Evolutionary conservation across 2,329 filamentous ascomycete genomes (phyloP), one percentile per base, ranked within the genome.

Genomic region (Cytospora piceae): DNA sequence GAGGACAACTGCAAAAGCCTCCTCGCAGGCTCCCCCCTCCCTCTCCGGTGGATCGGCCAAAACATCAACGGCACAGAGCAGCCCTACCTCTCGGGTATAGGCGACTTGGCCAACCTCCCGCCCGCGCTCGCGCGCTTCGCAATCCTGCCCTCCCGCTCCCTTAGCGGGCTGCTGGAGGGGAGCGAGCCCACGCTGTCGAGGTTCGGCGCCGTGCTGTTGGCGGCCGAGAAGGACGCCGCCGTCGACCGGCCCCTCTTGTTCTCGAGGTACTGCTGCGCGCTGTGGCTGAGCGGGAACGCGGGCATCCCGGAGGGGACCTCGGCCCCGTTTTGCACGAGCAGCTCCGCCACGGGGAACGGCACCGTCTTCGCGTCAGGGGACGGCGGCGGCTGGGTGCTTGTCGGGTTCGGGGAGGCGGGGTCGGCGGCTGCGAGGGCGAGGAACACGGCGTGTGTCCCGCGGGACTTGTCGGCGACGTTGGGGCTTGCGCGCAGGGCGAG

Each of bases 291-390:
- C 0, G 93, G 93, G 70, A 98, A 94, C 0, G 92, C 90, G 0
- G 94, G 92, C 67, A 91, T 82, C 2, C 87, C 81, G 1, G 81
- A 74, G 0, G 95, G 94, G 39, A 98, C 90, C 68, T 97, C 91
- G 4, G 94, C 94, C 20, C 95, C 95, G 73, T 99, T 98, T 72
- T 98, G 96, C 17, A 96, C 82, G 17, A 99, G 84, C 66, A 99
- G 80, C 76, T 99, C 95, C 17, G 95, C 95, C 52, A 98, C 83
- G 0, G 95, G 89, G 75, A 99, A 99, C 0, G 94, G 86, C 11
- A 88, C 83, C 3, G 81, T 75, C 70, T 87, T 87, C 70, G 78
- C 67, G 53, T 81, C 73, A 4, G 81, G 70, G 42, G 81, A 74
- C 57, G 78, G 71, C 20, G 72, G 69, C 24, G 78, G 77, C 24